Base-by-base conservation (phyloP, 2,329 filamentous ascomycete species). In the Dissoconium aciculare region DNA sequence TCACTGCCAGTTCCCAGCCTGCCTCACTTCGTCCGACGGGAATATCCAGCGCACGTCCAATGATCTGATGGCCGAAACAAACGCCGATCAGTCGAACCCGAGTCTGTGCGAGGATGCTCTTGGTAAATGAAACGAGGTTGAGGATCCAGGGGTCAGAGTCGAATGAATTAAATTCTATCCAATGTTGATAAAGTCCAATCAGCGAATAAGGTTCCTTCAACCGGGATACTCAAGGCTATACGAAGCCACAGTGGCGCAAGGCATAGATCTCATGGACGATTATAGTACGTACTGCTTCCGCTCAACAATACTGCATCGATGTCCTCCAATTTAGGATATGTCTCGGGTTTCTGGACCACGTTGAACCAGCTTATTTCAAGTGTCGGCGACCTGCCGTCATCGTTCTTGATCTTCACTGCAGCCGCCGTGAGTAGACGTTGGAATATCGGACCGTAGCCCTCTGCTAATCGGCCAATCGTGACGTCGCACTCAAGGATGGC, bases 401-500 rank as follows among this genome's bases (percentile, higher is more conserved):
- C 57, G 29, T 59, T 55, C 15, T 57, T 49, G 17, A 54, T 45
- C 32, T 52, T 28, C n/a, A n/a, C n/a, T 40, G 69, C 67, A 4
- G 62, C 63, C n/a, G 57, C 58, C 33, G 63, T 51, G 4, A 71
- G 60, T 24, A 65, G 56, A 11, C 58, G 58, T 37, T 62, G 58
- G 44, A 74, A 63, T 26, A 67, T 67, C 39, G 72, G 75, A 38
- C 73, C 71, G 55, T 78, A 84, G 46, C 71, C 71, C 33, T 65
- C 65, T 32, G 69, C 60, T 21, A 77, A 70, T 26, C 67, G 56
- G 1, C 72, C 67, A 29, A 78, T 63, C 1, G 83, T 83, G 1
- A 71, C 79, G 57, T 93, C 87, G 62, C 80, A 78, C 64, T 93
- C 82, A 43, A 95, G 74, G 44, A 95, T 69, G 27, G 85, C 84